Evolutionary conservation across 2,329 filamentous ascomycete species (phyloP).

Genomic region (Cryphonectria nitschkei): DNA sequence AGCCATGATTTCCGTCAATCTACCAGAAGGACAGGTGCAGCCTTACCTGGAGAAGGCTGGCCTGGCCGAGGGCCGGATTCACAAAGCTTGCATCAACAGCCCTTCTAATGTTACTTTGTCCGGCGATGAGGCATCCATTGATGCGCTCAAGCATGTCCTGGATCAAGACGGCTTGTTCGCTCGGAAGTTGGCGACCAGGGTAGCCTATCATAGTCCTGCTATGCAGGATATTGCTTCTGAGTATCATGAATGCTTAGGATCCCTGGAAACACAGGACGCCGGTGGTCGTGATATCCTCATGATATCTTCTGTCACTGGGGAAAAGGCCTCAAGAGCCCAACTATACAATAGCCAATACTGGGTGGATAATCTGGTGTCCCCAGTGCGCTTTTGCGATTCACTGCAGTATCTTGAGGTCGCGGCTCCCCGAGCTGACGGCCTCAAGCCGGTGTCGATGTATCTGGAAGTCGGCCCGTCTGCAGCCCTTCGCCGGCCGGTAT

Average conservation of each 20-base stretch:
- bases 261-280: too few relatives aligned
- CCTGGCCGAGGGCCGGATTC: constrained; percentile 32
- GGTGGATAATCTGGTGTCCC: constrained; percentile 37
- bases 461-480: too few relatives aligned
- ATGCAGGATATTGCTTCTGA: too few relatives aligned
- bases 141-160: constrained; percentile 29
- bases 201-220: constrained; percentile 36
- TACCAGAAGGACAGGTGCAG: constrained; percentile 3
- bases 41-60: background rate
- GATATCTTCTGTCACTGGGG: too few relatives aligned
- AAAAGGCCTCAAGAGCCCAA: too few relatives aligned
- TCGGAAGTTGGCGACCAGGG: constrained; percentile 37
- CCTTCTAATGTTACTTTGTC: constrained; percentile 38
- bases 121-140: constrained; percentile 34
- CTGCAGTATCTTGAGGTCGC: constrained; percentile 2
- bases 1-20: constrained; percentile 30
- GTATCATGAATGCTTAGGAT: too few relatives aligned
- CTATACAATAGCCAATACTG: constrained; percentile 32
- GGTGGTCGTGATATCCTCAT: too few relatives aligned
- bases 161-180: constrained; percentile 37
- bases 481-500: too few relatives aligned
- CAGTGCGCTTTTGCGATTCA: constrained; percentile 35
- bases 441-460: too few relatives aligned
- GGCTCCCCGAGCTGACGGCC: too few relatives aligned
- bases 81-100: constrained; percentile 48